Base-by-base conservation (phyloP, 768 basidiomycete genomes). In the Tremella mesenterica region DNA sequence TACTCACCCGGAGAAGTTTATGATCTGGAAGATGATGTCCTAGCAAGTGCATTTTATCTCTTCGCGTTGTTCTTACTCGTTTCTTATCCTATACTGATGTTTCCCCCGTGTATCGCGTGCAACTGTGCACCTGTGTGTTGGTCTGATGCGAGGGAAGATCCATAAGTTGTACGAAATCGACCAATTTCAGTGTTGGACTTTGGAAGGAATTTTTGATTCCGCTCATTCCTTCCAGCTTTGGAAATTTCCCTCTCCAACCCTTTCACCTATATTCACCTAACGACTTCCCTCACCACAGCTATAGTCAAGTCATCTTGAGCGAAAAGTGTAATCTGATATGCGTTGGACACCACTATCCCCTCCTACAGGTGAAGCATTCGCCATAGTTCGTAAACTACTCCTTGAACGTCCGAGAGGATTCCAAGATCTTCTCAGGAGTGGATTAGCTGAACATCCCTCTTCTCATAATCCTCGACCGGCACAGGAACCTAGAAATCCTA, bases 11-110 rank as follows among this genome's bases (percentile, higher is more conserved):
- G 61, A 85, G 81, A 23, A 83, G 75, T 56, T 85, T 81, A 57
- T 80, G 77, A 71, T 95, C 91, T 20, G 82, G 83, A 30, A 96
- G 74, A 58, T 84, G 81, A 21, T 85, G 82, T 36, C 92, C 92
- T 34, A 95, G 83, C 56, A 96, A 80, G 73, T 91, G 85, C 62
- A 95, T 73, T 18, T 27, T 56, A 57, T 26, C 38, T n/a, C 44
- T 52, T 9, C 20, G 45, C 23, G 49, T 12, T 23, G 13, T 12
- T 44, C 43, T 12, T 23, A 12, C 12, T 36, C 34, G 34, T 12
- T 18, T 18, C 12, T 36, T 18, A 18, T 12, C 18, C 34, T 12
- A 12, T 18, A 12, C 12, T 36, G 12, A 36, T 36, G 34, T 36
- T 18, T 12, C 12, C 12, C 18, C 34, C 12, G 18, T 36, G 34